A percentile compares a stretch with the other conserved stretches of the same genome.
Evolutionary conservation across 2,329 filamentous ascomycete species (phyloP).

Genomic region (Claviceps fusiformis): DNA sequence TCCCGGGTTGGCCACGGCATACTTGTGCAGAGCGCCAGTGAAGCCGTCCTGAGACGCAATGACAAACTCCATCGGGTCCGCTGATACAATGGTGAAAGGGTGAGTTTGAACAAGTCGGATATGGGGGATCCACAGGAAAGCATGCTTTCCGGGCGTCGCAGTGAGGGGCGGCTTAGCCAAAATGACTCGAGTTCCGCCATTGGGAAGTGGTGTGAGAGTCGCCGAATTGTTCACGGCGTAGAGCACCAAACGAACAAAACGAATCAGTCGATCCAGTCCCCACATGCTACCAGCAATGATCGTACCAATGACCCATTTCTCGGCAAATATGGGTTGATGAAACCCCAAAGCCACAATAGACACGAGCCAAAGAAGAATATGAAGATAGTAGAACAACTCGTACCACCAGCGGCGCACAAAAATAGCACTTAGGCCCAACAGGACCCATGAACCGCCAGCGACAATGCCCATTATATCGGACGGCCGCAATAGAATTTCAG

Average conservation of each 20-base stretch:
- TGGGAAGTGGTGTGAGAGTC: constrained; percentile 37
- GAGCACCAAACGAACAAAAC: constrained; percentile 27
- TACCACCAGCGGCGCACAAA: constrained; percentile 34
- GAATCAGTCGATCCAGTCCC: constrained; percentile 35
- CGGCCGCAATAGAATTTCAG: constrained; percentile 19
- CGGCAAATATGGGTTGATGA: constrained; percentile 34
- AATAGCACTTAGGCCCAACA: constrained; percentile 28
- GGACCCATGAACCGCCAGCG: constrained; percentile 31
- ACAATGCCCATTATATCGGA: constrained; percentile 35
- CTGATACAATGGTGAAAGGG: constrained; percentile 47
- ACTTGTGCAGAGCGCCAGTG: constrained; percentile 39
- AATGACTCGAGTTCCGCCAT: constrained; percentile 40
- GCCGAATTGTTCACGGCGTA: constrained; percentile 37
- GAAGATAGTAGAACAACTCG: constrained; percentile 41
- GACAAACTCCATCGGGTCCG: constrained; percentile 42
- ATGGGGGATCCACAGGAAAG: constrained; percentile 49
- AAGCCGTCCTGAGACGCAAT: constrained; percentile 46
- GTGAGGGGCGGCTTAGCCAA: constrained; percentile 33
- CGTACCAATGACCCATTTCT: constrained; percentile 28
- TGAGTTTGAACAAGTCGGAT: constrained; percentile 46
- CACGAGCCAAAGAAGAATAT: constrained; percentile 35
- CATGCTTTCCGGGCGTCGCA: constrained; percentile 43
- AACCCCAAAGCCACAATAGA: constrained; percentile 33
- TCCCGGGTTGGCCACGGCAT: constrained; percentile 36
- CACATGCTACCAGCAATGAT: constrained; percentile 33